These are phyloP conservation scores for Nakaseomyces nivariensis DNA, from an alignment of 1,139 yeast genomes.

Conservation along the genomic window DNA sequence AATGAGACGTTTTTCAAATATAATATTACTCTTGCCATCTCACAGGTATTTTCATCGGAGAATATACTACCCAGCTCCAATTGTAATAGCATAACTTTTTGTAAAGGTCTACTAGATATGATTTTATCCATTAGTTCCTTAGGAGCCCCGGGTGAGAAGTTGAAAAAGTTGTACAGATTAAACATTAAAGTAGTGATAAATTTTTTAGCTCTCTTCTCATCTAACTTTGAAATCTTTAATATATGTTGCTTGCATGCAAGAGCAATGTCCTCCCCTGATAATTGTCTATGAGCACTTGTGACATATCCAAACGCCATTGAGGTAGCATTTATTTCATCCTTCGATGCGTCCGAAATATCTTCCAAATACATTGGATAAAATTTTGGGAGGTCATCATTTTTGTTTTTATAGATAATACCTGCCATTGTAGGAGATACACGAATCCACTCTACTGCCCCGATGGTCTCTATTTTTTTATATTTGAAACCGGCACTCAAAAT, in stretches of 20 bases:
- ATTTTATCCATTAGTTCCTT: conserved; percentile 29
- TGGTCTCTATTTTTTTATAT: conserved; percentile 18
- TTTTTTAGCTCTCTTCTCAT: conserved; percentile 21
- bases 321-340: conserved; percentile 24
- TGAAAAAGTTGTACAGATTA: conserved; percentile 26
- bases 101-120: conserved; percentile 30
- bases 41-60: conserved; percentile 19
- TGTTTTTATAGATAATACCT: conserved; percentile 23
- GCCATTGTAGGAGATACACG: conserved; percentile 27
- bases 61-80: conserved; percentile 27
- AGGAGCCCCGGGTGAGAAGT: conserved; percentile 29
- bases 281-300: conserved; percentile 27
- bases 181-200: conserved; percentile 24
- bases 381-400: conserved; percentile 13
- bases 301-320: conserved; percentile 30
- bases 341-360: conserved; percentile 10
- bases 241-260: conserved; percentile 28
- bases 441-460: conserved; percentile 24
- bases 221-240: conserved; percentile 15
- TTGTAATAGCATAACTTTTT: conserved; percentile 27
- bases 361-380: conserved; percentile 15
- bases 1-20: conserved; percentile 27
- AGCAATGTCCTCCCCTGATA: conserved; percentile 29
- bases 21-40: conserved; percentile 27
- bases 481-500: conserved; percentile 25